Percentiles rank a stretch among this genome's conserved stretches.
Evolutionary conservation across 2,329 filamentous ascomycete species (phyloP).

Genomic region (Cucurbitaria berberidis): DNA sequence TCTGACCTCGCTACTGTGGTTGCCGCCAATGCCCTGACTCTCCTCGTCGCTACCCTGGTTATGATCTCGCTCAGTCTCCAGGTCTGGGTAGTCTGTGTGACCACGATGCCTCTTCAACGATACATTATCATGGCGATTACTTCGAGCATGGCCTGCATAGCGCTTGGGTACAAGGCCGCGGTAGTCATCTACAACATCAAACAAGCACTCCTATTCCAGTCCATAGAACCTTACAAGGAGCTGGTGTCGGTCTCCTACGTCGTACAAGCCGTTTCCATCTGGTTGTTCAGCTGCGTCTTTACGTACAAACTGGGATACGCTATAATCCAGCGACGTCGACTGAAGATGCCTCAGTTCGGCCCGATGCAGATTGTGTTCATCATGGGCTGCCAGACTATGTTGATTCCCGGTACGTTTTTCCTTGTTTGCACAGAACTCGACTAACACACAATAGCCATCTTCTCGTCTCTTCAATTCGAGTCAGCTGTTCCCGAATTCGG

Average conservation of each 20-base stretch:
- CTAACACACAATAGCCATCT: conserved; percentile 59
- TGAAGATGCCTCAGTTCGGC: conserved; percentile 67
- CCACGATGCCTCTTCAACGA: conserved; percentile 52
- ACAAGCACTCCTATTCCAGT: conserved; percentile 44
- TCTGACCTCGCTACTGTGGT: conserved; percentile 57
- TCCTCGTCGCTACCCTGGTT: conserved; percentile 62
- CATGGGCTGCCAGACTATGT: conserved; percentile 70
- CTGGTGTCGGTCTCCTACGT: conserved; percentile 54
- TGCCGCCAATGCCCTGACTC: conserved; percentile 55
- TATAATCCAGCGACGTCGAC: conserved; percentile 60
- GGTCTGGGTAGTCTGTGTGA: conserved; percentile 66
- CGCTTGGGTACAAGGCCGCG: conserved; percentile 61
- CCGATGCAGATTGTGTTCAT: conserved; percentile 71
- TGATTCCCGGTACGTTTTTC: conserved; percentile 62
- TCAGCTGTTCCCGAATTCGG: conserved; percentile 59
- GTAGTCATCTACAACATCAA: conserved; percentile 58
- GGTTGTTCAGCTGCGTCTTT: conserved; percentile 68
- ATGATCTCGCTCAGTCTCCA: conserved; percentile 68
- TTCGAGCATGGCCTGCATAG: conserved; percentile 56
- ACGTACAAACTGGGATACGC: conserved; percentile 65
- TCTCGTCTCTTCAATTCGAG: conserved; percentile 64
- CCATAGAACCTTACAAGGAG: conserved; percentile 29
- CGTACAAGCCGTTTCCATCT: conserved; percentile 62
- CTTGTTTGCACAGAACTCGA: conserved; percentile 1
- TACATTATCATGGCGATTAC: conserved; percentile 57